Percentiles rank a stretch among this genome's conserved stretches.
These are phyloP conservation scores for Pseudophaeomoniella oleicola DNA, from an alignment of 2,329 filamentous ascomycete species.

Conservation along the genomic window DNA sequence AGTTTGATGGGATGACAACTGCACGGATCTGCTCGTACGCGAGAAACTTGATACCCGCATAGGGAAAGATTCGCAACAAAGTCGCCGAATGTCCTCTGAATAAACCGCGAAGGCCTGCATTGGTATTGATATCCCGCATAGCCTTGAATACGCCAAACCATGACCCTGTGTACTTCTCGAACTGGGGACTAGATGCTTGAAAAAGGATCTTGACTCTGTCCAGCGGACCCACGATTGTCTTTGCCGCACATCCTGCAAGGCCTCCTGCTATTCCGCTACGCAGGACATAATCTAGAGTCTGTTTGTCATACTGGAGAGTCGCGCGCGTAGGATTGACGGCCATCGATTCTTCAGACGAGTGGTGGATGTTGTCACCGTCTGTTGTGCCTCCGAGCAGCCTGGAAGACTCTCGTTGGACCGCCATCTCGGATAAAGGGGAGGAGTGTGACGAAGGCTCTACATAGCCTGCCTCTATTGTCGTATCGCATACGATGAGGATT, in stretches of 20 bases:
- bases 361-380: constrained; percentile 28
- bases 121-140: constrained; percentile 65
- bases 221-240: constrained; percentile 87
- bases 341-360: constrained; percentile 38
- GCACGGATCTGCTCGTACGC: constrained; percentile 93
- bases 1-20: constrained; percentile 52
- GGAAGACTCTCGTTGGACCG: constrained; percentile 24
- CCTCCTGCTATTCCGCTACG: constrained; percentile 78
- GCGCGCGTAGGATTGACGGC: constrained; percentile 20
- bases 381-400: constrained; percentile 15
- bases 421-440: constrained; percentile 33
- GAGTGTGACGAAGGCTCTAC: constrained; percentile 19
- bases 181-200: constrained; percentile 86
- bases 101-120: constrained; percentile 61
- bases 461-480: too few relatives aligned
- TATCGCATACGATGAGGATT: too few relatives aligned
- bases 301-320: constrained; percentile 44
- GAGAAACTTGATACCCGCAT: constrained; percentile 94
- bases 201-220: constrained; percentile 98
- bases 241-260: constrained; percentile 86
- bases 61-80: constrained; percentile 85
- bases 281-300: constrained; percentile 70
- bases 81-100: constrained; percentile 94
- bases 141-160: constrained; percentile 75
- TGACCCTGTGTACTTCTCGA: constrained; percentile 79